Evolutionary conservation across 331 rosid genomes (phyloP), one percentile per base, ranked within the genome.

Genomic region (Malus hybrid): DNA sequence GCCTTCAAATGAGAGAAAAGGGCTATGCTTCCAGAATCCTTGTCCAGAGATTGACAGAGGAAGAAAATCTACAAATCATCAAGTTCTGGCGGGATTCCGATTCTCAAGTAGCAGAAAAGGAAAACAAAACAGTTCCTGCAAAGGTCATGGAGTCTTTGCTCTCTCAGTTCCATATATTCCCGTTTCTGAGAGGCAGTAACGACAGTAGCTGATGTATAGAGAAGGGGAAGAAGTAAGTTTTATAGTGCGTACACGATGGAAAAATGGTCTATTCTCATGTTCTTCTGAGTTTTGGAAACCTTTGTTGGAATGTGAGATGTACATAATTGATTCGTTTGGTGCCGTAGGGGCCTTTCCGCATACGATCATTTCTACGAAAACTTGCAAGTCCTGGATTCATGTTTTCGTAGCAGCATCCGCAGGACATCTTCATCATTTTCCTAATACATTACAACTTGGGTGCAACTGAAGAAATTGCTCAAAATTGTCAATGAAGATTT

Each of bases 1-100:
- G 99, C 73, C 82, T 73, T 61, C 82, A 76, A 64, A 95, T 95
- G 99, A 88, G 88, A 76, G 78, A 79, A 73, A 92, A 82, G 76
- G 97, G 99, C 15, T 95, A 89, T 76, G 96, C 90, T 73, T 84
- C 96, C 20, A 85, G 88, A 79, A 90, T 95, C 74, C 80, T 90
- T 73, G 81, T 95, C 69, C 99, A 95, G 74, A 90, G 97, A 82
- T 86, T 92, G 6, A 92, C 97, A 33, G 98, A 90, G 74, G 97
- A 92, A 83, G 99, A 95, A 84, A 87, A 87, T 83, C 96, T 95
- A 36, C 99, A 87, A 69, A 83, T 92, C 71, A 90, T 95, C 80
- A 92, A 95, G 87, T 95, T 95, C 84, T 95, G 99, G 99, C 85
- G 88, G 59, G 85, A 88, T 83, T 15, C 36, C 56, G 91, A 87